These are phyloP conservation scores for Penicillium vulpinum DNA, from an alignment of 2,329 filamentous ascomycete genomes.

Conservation along the genomic window DNA sequence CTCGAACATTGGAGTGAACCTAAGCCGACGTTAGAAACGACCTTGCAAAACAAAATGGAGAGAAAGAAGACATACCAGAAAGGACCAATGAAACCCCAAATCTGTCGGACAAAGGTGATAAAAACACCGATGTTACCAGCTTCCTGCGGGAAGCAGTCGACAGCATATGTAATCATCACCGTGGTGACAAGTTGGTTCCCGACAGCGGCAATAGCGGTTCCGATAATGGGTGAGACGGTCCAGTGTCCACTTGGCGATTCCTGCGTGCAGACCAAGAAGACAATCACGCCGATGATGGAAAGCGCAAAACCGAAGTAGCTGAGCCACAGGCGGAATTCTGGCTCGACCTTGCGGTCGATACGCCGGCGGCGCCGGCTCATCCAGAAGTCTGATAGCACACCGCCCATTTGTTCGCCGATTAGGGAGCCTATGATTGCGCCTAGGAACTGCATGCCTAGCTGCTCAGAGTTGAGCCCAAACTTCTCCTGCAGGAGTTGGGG, in stretches of 20 bases:
- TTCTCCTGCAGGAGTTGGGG: constrained; percentile 58
- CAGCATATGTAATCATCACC: constrained; percentile 60
- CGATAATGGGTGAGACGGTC: constrained; percentile 59
- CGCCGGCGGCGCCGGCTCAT: constrained; percentile 48
- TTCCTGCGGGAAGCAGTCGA: constrained; percentile 60
- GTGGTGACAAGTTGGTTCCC: constrained; percentile 66
- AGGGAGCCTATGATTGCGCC: constrained; percentile 60
- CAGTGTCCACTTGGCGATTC: constrained; percentile 49
- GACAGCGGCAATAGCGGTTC: constrained; percentile 53
- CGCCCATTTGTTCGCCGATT: constrained; percentile 63
- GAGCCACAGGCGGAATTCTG: constrained; percentile 61
- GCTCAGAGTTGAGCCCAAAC: constrained; percentile 59
- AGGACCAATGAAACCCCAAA: constrained; percentile 42
- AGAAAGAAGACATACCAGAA: constrained; percentile 34
- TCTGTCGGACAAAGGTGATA: constrained; percentile 56
- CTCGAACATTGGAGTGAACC: constrained; percentile 40
- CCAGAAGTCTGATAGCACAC: constrained; percentile 57
- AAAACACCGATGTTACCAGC: constrained; percentile 62
- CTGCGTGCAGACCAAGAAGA: constrained; percentile 58
- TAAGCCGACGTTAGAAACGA: constrained; percentile 20
- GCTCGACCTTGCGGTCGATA: constrained; percentile 43
- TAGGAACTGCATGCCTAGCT: constrained; percentile 61
- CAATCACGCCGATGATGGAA: constrained; percentile 55
- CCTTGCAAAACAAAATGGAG: not conserved
- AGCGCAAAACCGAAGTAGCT: constrained; percentile 56